Evolutionary conservation across 1,284 basidiomycete species (phyloP).

Genomic region (Apiotrichum mycotoxinovorans): DNA sequence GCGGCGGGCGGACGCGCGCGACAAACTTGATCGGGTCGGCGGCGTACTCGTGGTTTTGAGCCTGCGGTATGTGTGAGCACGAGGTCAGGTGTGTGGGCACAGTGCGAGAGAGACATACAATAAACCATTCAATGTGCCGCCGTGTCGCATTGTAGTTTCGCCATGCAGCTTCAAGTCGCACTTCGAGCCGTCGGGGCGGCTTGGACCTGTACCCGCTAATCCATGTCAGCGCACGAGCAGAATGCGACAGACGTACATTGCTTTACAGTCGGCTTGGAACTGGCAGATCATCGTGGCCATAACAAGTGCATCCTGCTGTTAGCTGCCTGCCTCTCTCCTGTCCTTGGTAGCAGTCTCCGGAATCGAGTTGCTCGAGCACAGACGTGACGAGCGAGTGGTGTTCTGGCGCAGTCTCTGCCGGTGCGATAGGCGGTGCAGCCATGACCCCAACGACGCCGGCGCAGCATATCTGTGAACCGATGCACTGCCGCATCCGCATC

Average conservation of each 20-base stretch:
- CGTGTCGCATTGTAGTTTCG: slow-evolving; percentile 27
- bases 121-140: slow-evolving; percentile 33
- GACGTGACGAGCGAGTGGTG: neutral
- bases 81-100: neutral
- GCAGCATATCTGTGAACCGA: too few relatives aligned
- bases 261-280: slow-evolving; percentile 22
- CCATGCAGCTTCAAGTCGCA: slow-evolving; percentile 27
- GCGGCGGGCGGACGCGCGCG: slow-evolving; percentile 16
- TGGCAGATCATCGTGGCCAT: slow-evolving; percentile 31
- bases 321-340: too few relatives aligned
- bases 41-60: slow-evolving; percentile 19
- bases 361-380: neutral
- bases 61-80: neutral
- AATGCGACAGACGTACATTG: slow-evolving; percentile 22
- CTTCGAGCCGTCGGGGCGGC: slow-evolving; percentile 21
- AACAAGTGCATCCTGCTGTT: slow-evolving; percentile 27
- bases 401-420: too few relatives aligned
- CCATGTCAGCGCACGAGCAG: neutral
- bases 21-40: slow-evolving; percentile 22
- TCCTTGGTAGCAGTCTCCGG: too few relatives aligned
- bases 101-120: slow-evolving; percentile 17
- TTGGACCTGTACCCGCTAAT: slow-evolving; percentile 12
- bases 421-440: too few relatives aligned
- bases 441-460: too few relatives aligned
- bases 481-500: too few relatives aligned